phyloP scores from a whole-genome alignment of 257 asterid genomes.

The Solanum rostratum region DNA sequence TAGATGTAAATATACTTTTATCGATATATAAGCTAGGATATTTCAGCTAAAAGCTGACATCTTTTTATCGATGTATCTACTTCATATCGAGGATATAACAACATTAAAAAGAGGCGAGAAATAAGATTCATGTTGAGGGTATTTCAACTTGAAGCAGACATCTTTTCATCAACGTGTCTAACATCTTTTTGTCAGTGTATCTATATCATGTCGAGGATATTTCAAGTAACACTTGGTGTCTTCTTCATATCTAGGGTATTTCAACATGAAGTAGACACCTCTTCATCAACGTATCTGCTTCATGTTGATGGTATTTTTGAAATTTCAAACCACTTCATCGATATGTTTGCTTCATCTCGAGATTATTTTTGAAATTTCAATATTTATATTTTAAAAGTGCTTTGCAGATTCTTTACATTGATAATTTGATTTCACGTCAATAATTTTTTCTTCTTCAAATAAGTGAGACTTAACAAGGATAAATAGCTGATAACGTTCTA shows the following conservation, averaged over 20 bases:
- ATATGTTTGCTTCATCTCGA: background rate
- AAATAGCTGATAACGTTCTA: background rate
- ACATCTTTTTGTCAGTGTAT: too few species aligned
- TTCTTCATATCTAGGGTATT: background rate
- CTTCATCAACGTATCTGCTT: background rate
- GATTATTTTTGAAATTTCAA: background rate
- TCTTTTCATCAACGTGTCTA: background rate
- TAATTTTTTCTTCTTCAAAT: background rate
- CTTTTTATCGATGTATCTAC: background rate
- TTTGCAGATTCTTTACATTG: background rate
- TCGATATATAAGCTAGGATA: too few species aligned
- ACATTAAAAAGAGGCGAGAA: background rate
- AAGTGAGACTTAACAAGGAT: background rate
- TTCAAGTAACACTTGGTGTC: too few species aligned
- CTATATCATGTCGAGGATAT: too few species aligned
- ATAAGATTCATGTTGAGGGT: fast-evolving
- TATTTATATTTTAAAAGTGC: background rate
- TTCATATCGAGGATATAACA: background rate
- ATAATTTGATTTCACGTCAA: background rate
- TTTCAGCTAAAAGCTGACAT: too few species aligned
- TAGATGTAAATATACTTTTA: too few species aligned
- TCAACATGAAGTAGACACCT: background rate
- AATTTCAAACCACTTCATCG: too few species aligned
- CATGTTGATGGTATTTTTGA: too few species aligned
- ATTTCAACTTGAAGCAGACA: background rate